Evolutionary conservation across 2,329 filamentous ascomycete species (phyloP).

Genomic region (Cordyceps farinosa): DNA sequence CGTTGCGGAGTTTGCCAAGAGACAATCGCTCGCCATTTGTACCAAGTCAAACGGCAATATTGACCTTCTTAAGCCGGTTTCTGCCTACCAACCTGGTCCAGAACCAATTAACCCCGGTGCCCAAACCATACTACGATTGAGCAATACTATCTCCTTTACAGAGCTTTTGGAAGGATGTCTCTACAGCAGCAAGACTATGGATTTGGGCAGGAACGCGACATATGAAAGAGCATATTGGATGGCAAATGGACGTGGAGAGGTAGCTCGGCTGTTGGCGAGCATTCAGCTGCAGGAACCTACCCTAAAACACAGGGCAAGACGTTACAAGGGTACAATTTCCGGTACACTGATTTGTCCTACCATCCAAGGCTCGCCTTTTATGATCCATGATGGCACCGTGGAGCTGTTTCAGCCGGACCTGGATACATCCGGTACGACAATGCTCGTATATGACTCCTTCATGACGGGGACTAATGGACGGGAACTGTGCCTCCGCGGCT

Average conservation of each 20-base stretch:
- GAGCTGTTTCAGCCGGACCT: conserved; percentile 53
- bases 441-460: conserved; percentile 59
- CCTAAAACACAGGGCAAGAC: neutral
- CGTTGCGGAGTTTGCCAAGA: conserved; percentile 47
- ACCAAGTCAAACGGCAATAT: neutral
- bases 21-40: conserved; percentile 40
- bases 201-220: conserved; percentile 24
- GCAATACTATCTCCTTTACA: neutral
- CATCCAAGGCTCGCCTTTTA: conserved; percentile 50
- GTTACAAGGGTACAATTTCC: neutral
- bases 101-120: too few relatives aligned
- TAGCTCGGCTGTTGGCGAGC: neutral
- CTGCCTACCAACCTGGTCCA: neutral
- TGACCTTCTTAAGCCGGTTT: neutral
- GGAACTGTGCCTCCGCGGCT: conserved; percentile 56
- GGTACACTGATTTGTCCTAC: neutral
- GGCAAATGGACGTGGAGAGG: neutral
- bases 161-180: neutral
- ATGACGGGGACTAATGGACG: conserved; percentile 53
- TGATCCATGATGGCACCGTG: conserved; percentile 56
- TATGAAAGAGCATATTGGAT: conserved; percentile 21
- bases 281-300: neutral
- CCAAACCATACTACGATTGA: too few relatives aligned
- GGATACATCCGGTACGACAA: conserved; percentile 53
- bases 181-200: neutral